These are phyloP conservation scores for Apiotrichum gracile DNA, from an alignment of 1,284 basidiomycete genomes.

Conservation along the genomic window DNA sequence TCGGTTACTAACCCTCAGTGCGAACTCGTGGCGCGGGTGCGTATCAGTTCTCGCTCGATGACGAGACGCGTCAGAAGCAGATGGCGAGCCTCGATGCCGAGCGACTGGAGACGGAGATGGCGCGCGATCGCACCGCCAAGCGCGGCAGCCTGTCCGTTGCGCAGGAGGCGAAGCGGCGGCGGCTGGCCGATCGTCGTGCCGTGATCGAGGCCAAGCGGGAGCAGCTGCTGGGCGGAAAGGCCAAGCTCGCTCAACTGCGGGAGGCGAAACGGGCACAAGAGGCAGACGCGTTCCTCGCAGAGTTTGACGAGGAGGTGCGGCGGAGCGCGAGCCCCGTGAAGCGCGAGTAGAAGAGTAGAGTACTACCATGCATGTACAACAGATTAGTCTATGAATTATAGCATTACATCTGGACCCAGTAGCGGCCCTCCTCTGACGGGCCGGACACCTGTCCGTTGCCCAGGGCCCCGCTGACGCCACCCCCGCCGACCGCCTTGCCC, in stretches of 20 bases:
- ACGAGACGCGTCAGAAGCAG: constrained; percentile 64
- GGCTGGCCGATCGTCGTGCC: constrained; percentile 68
- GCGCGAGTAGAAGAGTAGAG: not conserved
- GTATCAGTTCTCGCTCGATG: constrained; percentile 80
- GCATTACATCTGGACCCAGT: constrained; percentile 20
- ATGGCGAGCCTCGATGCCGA: constrained; percentile 68
- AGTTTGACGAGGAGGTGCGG: constrained; percentile 28
- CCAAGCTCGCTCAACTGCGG: constrained; percentile 25
- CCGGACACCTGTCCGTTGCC: constrained; percentile 20
- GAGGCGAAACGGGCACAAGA: constrained; percentile 25
- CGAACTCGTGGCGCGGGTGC: constrained; percentile 83
- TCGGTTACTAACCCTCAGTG: constrained; percentile 20
- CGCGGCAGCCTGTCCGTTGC: constrained; percentile 44
- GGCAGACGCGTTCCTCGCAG: constrained; percentile 33
- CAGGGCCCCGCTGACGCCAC: constrained; percentile 31
- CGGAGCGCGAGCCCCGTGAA: not conserved
- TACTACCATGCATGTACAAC: constrained; percentile 8
- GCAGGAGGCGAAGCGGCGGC: constrained; percentile 69
- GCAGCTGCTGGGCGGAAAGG: constrained; percentile 52
- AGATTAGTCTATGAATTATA: not conserved
- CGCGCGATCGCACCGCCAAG: constrained; percentile 50
- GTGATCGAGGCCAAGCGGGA: constrained; percentile 72
- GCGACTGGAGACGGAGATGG: constrained; percentile 65
- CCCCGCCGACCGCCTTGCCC: constrained; percentile 77
- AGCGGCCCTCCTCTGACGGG: constrained; percentile 7